Conservation (phyloP, 1,284 basidiomycete genomes). For the Malassezia globosa region DNA sequence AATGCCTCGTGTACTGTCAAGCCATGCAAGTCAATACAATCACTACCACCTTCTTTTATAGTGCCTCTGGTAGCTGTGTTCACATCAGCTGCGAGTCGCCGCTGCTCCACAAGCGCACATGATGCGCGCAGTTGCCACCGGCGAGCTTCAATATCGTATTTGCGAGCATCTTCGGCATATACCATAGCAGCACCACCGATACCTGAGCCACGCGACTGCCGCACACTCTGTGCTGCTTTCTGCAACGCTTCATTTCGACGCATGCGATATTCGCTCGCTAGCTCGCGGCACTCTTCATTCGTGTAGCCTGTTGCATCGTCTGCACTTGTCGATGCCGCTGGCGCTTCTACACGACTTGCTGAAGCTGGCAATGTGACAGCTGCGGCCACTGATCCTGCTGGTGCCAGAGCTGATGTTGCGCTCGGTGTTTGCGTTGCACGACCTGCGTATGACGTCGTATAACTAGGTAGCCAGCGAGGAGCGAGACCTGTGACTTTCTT, state of each 20-base stretch:
- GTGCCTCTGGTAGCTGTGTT: no score
- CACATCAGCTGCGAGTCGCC: slow-evolving; percentile 18
- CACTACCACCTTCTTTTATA: no score
- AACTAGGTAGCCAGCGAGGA: slow-evolving; percentile 1
- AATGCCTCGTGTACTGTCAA: slow-evolving; percentile 46
- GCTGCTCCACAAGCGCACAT: slow-evolving; percentile 40
- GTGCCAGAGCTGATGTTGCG: not conserved
- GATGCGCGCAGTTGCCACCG: slow-evolving; percentile 44
- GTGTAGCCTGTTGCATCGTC: slow-evolving; percentile 18
- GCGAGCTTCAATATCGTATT: slow-evolving; percentile 40
- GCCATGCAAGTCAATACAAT: slow-evolving; percentile 46
- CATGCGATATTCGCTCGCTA: slow-evolving; percentile 35
- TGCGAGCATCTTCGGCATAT: slow-evolving; percentile 46
- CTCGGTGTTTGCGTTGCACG: slow-evolving; percentile 3
- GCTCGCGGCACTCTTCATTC: slow-evolving; percentile 23
- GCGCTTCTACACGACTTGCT: slow-evolving; percentile 13
- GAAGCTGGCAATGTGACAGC: slow-evolving; percentile 22
- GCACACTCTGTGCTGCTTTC: slow-evolving; percentile 27
- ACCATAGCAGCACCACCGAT: slow-evolving; percentile 19
- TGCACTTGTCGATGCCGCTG: slow-evolving; percentile 14
- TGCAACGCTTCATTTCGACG: slow-evolving; percentile 42
- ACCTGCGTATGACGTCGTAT: slow-evolving; percentile 4
- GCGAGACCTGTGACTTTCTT: not conserved
- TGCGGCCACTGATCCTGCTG: not conserved
- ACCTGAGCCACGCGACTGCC: not conserved